Evolutionary conservation across 208 protist species (phyloP), one percentile per base, ranked within the genome.

Genomic region (Trypanosoma boissoni): DNA sequence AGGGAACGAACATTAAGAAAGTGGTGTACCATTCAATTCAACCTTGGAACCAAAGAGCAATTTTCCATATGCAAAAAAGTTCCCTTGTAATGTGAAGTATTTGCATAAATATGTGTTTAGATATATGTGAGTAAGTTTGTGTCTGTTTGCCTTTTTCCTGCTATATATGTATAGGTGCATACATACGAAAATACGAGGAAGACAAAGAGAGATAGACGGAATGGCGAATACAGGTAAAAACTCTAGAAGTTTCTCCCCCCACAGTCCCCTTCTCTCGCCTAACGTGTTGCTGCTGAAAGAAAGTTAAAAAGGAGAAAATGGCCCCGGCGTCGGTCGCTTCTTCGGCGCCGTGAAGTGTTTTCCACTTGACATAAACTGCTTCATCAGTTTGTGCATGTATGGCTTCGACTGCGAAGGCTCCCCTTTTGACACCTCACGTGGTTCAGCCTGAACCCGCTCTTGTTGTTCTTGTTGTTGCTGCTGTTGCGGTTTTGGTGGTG

Each of bases 331-430:
- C 0, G 34, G 18, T 3, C 77, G 77, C 4, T 53, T 66, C 28
- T 60, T 58, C 29, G 76, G 76, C 2, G 55, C 20, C 0, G 76
- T 80, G 50, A 60, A 72, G 60, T 77, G 65, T 27, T 68, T 50
- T 1, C 66, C 59, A 57, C 73, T 82, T 55, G 72, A 64, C 42
- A 86, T 58, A 46, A 84, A 82, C 0, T 32, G 26, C 50, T 76
- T 80, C 73, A 88, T 75, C 8, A 80, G 31, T 9, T 63, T 72
- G 66, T 83, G 69, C 80, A 91, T 74, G 28, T 82, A 62, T 12
- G 79, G 80, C 44, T 62, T 61, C 14, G 58, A 58, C n/a, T 42
- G 50, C 4, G 45, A 10, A 20, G 53, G n/a, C 0, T 32, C 23
- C 28, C 41, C n/a, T n/a, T 18, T 8, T 28, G 16, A 37, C 16